A percentile compares a stretch with the other conserved stretches of the same genome.
These are phyloP conservation scores for Ascocoryne sarcoides DNA, from an alignment of 2,329 filamentous ascomycete species.

Conservation along the genomic window DNA sequence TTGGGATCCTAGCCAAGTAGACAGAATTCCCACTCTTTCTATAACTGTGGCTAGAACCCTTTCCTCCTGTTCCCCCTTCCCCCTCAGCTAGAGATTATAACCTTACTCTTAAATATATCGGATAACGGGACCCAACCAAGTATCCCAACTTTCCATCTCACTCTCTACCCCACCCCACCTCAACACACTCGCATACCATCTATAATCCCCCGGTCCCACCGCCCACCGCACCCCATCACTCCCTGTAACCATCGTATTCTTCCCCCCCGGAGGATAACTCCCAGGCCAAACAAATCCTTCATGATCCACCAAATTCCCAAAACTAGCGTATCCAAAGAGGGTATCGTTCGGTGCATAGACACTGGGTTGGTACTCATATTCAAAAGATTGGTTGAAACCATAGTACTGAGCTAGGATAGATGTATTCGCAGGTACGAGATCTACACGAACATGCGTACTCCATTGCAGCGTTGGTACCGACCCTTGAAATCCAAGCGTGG, in stretches of 20 bases:
- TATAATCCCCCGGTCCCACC: conserved; percentile 10
- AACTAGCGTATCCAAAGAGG: conserved; percentile 5
- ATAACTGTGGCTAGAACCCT: no score
- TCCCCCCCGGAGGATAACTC: conserved; percentile 1
- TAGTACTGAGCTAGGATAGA: conserved; percentile 8
- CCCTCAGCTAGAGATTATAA: no score
- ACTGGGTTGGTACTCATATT: conserved; percentile 2
- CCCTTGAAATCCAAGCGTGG: conserved; percentile 1
- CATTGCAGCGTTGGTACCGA: conserved; percentile 7
- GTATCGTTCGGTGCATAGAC: conserved; percentile 1
- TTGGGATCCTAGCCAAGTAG: no score
- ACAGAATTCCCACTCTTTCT: no score
- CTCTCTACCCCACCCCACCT: conserved; percentile 7
- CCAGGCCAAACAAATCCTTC: conserved; percentile 5
- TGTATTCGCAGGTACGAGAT: conserved; percentile 8
- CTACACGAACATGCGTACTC: conserved; percentile 6
- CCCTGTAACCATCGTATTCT: conserved; percentile 4
- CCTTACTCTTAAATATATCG: conserved; percentile 6
- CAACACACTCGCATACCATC: conserved; percentile 9
- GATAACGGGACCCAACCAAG: conserved; percentile 12
- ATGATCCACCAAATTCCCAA: conserved; percentile 5
- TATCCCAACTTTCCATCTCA: conserved; percentile 8
- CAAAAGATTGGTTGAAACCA: conserved; percentile 1
- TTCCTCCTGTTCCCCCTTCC: no score
- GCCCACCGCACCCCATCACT: conserved; percentile 2